Evolutionary conservation across 2,329 filamentous ascomycete genomes (phyloP), one percentile per base, ranked within the genome.

Genomic region (Byssochlamys sp.): DNA sequence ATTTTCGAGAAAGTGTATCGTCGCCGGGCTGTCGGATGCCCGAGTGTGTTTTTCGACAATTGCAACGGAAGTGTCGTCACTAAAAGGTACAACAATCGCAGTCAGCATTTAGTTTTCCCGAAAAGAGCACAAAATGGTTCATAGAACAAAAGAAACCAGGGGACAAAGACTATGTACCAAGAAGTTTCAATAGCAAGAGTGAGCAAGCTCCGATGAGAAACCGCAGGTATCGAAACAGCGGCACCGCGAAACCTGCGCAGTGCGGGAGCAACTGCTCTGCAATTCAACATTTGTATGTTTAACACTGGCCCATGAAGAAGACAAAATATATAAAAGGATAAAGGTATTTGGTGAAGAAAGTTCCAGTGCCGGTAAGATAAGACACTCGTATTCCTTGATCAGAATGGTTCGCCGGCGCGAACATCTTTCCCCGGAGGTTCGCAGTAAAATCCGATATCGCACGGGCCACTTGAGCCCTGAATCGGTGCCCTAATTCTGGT

Each of bases 41-140:
- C 35, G 39, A 10, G 57, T 61, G 29, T 73, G 66, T 64, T 84
- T 86, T 56, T 89, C 83, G 45, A 96, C 79, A 53, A 97, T 75
- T 29, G 92, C 88, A 24, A 96, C 91, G 58, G 88, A 91, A 0
- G 91, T 96, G 76, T 97, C 92, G 75, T 97, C 92, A 79, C 92
- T 79, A 55, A 2, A n/a, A 54, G 10, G 56, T 10, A 57, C 25
- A 28, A 51, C 7, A 26, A 12, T 12, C 14, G 9, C 3, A 27
- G 24, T 51, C 27, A 51, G 49, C 25, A 12, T 1, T 24, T 14
- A 2, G 0, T 1, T 26, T 14, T 51, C 49, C 6, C 4, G 2
- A 24, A 49, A 49, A 4, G 9, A 33, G 10, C 9, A 12, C 31
- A 33, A 33, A 7, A 33, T 33, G 12, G 19, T 1, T 1, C 1